phyloP scores from a whole-genome alignment of 2,329 filamentous ascomycete species.

The Aspergillus intermedius region DNA sequence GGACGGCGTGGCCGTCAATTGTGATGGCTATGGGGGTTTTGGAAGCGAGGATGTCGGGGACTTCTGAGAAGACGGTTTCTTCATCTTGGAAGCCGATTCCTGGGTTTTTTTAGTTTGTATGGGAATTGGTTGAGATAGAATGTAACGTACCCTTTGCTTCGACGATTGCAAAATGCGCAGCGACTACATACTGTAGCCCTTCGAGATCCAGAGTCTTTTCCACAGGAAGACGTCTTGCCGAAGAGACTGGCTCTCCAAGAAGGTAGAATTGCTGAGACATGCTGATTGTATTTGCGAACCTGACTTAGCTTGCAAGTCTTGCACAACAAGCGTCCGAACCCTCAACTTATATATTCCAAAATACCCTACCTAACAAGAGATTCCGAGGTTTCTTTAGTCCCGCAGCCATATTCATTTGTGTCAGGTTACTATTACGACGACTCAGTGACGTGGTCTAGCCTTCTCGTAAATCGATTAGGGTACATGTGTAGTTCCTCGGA shows the following conservation, averaged over 20 bases:
- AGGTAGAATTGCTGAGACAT: slow-evolving; percentile 13
- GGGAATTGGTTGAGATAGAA: neutral
- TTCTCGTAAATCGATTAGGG: too few relatives aligned
- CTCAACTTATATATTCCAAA: too few relatives aligned
- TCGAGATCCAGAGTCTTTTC: slow-evolving; percentile 14
- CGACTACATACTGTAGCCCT: slow-evolving; percentile 16
- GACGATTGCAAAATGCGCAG: slow-evolving; percentile 26
- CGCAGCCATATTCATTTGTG: too few relatives aligned
- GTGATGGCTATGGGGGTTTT: slow-evolving; percentile 16
- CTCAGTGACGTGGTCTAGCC: too few relatives aligned
- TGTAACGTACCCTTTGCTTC: slow-evolving; percentile 19
- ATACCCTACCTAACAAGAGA: neutral
- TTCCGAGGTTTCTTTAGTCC: neutral
- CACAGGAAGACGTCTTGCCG: slow-evolving; percentile 15
- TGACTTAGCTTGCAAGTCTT: too few relatives aligned
- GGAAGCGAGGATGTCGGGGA: slow-evolving; percentile 7
- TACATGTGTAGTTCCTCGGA: too few relatives aligned
- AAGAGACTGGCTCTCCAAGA: slow-evolving; percentile 15
- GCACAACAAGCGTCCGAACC: too few relatives aligned
- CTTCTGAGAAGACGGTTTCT: slow-evolving; percentile 4
- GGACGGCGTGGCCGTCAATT: slow-evolving; percentile 24
- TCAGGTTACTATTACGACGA: too few relatives aligned
- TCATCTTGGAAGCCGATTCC: slow-evolving; percentile 17
- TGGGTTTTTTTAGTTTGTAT: slow-evolving; percentile 3
- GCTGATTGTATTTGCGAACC: neutral